Conservation (phyloP, 2,329 filamentous ascomycete species). For the Hypomyces perniciosus region DNA sequence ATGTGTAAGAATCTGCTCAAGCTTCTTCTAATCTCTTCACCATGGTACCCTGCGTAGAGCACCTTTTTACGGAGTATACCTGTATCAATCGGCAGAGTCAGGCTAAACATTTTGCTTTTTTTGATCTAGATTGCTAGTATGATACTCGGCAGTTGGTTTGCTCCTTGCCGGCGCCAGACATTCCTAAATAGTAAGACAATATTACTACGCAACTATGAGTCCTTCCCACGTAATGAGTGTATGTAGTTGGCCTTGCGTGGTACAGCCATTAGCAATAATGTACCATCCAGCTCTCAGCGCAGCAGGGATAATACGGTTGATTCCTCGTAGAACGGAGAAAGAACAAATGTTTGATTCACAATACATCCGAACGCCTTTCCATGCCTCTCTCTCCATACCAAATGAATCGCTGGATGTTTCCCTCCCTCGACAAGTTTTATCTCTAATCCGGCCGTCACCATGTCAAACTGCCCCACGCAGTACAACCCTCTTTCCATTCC, state of each 20-base stretch:
- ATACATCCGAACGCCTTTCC: conserved; percentile 10
- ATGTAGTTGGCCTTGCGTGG: no score
- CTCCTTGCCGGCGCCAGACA: no score
- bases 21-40: neutral
- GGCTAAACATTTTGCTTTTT: neutral
- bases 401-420: neutral
- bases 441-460: neutral
- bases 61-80: neutral
- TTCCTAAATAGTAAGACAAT: no score
- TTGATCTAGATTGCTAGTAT: neutral
- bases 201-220: no score
- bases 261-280: no score
- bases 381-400: neutral
- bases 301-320: neutral
- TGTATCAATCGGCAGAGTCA: neutral
- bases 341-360: neutral
- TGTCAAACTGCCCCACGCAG: neutral
- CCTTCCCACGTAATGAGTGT: no score
- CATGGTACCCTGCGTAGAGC: neutral
- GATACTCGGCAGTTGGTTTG: no score
- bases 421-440: neutral
- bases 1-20: neutral
- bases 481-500: neutral
- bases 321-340: neutral
- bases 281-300: no score